Percentiles rank a stretch among this genome's conserved stretches.
Conservation (phyloP, 768 basidiomycete species). For the Boletus rex-veris region DNA sequence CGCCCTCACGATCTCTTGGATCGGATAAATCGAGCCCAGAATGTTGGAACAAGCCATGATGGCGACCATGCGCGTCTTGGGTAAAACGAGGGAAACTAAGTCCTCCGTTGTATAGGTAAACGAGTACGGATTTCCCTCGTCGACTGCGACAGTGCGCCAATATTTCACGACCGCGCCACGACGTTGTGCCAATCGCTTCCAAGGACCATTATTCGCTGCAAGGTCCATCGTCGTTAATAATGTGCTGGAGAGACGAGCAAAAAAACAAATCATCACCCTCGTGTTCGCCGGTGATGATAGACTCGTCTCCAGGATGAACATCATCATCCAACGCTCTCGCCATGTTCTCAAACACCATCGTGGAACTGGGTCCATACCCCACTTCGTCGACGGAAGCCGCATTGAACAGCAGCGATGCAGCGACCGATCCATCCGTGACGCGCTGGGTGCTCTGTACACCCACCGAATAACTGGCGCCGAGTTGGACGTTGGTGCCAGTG, state of each 20-base stretch:
- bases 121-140: constrained; percentile 63
- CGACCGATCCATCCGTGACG: constrained; percentile 45
- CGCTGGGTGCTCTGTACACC: constrained; percentile 52
- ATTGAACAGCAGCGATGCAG: constrained; percentile 60
- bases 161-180: constrained; percentile 51
- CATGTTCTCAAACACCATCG: constrained; percentile 67
- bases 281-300: constrained; percentile 77
- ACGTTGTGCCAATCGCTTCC: constrained; percentile 70
- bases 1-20: constrained; percentile 53
- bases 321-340: constrained; percentile 55
- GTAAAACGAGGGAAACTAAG: constrained; percentile 58
- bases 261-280: constrained; percentile 52
- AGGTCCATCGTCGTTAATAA: neutral
- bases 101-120: constrained; percentile 51
- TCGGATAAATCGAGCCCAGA: constrained; percentile 61
- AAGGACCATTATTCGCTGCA: constrained; percentile 69
- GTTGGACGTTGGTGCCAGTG: constrained; percentile 74
- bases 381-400: constrained; percentile 61
- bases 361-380: constrained; percentile 63
- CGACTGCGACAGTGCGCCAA: constrained; percentile 52
- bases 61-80: constrained; percentile 68
- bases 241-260: neutral
- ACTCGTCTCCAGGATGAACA: constrained; percentile 61
- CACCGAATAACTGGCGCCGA: constrained; percentile 66
- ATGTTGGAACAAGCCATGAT: constrained; percentile 76